phyloP scores from a whole-genome alignment of 2,329 filamentous ascomycete species.

The Colletotrichum lupini region DNA sequence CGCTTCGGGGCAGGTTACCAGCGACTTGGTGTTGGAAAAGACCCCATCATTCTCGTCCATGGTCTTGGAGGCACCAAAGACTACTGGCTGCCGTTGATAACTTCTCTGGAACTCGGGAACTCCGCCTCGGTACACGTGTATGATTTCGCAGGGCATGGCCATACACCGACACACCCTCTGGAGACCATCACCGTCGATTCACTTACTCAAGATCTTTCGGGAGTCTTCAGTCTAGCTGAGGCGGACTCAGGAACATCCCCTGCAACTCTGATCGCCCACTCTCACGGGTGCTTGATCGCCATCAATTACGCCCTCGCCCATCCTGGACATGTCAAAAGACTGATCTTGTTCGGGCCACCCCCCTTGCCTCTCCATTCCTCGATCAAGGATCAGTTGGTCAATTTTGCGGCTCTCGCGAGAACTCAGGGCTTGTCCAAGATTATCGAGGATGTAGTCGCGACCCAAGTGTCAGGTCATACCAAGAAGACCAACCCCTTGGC shows the following conservation, averaged over 20 bases:
- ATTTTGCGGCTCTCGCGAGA: constrained; percentile 53
- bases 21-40: constrained; percentile 39
- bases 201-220: constrained; percentile 54
- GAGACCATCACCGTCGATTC: constrained; percentile 54
- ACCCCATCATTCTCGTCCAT: constrained; percentile 62
- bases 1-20: constrained; percentile 51
- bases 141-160: constrained; percentile 67
- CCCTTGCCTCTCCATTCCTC: constrained; percentile 55
- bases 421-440: constrained; percentile 56
- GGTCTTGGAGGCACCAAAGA: constrained; percentile 61
- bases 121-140: constrained; percentile 53
- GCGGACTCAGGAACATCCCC: constrained; percentile 39
- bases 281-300: constrained; percentile 62
- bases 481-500: constrained; percentile 52
- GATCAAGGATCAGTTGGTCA: constrained; percentile 40
- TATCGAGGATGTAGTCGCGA: constrained; percentile 49
- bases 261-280: constrained; percentile 60
- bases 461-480: constrained; percentile 49
- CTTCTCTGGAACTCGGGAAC: constrained; percentile 43
- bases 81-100: constrained; percentile 57
- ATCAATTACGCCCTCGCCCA: constrained; percentile 52
- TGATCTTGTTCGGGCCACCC: constrained; percentile 60
- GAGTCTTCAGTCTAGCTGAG: constrained; percentile 48
- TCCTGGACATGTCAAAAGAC: constrained; percentile 52
- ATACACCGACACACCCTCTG: constrained; percentile 60